Conservation (phyloP, 2,329 filamentous ascomycete species). For the Geosmithia morbida region DNA sequence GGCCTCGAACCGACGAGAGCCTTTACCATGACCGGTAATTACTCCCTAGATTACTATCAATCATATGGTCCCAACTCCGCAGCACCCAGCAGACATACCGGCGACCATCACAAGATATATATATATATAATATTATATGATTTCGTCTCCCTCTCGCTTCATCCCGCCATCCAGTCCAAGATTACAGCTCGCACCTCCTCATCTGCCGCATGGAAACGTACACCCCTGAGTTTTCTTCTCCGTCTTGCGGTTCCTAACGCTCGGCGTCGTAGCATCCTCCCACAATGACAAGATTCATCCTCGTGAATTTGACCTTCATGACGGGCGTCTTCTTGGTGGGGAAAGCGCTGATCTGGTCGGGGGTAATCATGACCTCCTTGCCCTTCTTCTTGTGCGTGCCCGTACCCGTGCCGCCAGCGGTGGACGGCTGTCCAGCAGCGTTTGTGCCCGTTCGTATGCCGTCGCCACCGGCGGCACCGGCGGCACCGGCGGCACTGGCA, state of each 20-base stretch:
- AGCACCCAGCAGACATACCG: no score
- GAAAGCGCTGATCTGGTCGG: constrained; percentile 90
- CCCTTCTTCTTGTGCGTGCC: constrained; percentile 53
- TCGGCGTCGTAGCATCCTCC: constrained; percentile 56
- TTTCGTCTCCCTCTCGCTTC: no score
- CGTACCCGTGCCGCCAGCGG: constrained; percentile 1
- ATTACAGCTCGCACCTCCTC: no score
- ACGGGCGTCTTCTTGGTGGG: constrained; percentile 93
- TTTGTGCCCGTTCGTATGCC: background rate
- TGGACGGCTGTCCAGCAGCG: constrained; percentile 12
- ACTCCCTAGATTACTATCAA: no score
- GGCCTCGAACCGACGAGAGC: no score
- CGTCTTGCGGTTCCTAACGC: constrained; percentile 14
- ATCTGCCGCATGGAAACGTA: no score
- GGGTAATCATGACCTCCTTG: constrained; percentile 80
- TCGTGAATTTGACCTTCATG: constrained; percentile 82
- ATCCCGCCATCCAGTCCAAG: no score
- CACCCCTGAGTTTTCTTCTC: background rate
- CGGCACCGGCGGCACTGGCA: background rate
- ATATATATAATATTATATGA: no score
- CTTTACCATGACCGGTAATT: no score
- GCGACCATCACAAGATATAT: no score
- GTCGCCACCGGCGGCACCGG: background rate
- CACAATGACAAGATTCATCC: constrained; percentile 87
- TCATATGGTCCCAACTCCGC: no score